These are phyloP conservation scores for Aspergillus sp. DNA, from an alignment of 2,329 filamentous ascomycete species.

Conservation along the genomic window DNA sequence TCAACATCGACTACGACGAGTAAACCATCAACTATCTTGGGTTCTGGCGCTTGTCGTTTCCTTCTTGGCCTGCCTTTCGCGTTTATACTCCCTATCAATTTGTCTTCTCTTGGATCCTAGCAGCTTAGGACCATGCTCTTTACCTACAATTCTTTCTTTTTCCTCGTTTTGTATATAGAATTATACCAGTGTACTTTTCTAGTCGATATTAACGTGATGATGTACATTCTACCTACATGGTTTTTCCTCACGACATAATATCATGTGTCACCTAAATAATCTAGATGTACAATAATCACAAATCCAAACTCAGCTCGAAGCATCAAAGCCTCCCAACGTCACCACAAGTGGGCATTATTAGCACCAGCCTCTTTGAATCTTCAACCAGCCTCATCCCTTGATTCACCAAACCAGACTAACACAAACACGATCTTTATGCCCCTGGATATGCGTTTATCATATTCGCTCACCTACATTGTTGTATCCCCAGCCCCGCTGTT, in stretches of 20 bases:
- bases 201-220: not conserved
- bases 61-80: not conserved
- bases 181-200: constrained; percentile 5
- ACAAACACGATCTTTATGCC: too few relatives aligned
- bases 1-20: constrained; percentile 31
- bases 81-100: not conserved
- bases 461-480: too few relatives aligned
- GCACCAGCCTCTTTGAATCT: too few relatives aligned
- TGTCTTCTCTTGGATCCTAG: not conserved
- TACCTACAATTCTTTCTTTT: not conserved
- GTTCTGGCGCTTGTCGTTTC: constrained; percentile 1
- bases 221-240: not conserved
- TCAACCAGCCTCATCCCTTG: too few relatives aligned
- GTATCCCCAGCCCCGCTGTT: too few relatives aligned
- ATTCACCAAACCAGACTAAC: too few relatives aligned
- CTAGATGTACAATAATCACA: too few relatives aligned
- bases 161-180: constrained; percentile 5
- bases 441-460: too few relatives aligned
- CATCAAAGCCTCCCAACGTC: too few relatives aligned
- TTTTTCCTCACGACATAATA: not conserved
- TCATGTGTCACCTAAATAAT: not conserved
- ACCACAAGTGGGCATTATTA: too few relatives aligned
- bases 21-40: constrained; percentile 5
- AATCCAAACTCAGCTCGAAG: too few relatives aligned
- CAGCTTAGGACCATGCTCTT: not conserved